Base-by-base conservation (phyloP, 805 yeast species). In the Kodamaea fukazawae region DNA sequence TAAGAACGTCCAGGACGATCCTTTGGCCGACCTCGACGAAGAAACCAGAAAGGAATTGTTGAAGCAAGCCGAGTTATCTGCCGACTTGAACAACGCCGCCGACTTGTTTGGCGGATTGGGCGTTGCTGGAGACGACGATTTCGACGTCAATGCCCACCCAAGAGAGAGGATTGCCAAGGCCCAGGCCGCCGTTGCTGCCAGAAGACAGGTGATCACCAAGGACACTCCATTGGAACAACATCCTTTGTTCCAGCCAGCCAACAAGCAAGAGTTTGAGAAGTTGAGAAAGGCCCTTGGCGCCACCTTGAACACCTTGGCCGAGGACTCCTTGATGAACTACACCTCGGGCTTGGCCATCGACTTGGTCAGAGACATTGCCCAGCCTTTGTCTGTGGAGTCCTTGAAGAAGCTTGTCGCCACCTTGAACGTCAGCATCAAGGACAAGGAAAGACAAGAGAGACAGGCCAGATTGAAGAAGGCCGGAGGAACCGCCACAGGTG, bases 21-120 rank as follows among this genome's bases (percentile, higher is more conserved):
- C 73, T 35, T 51, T 78, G 54, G 85, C 84, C 45, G 68, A 69
- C 12, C 76, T 85, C 29, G 96, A 87, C 60, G 85, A 79, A 48
- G 71, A 70, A 46, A 81, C 91, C n/a, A 75, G 87, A 56, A 77
- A 71, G 51, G 89, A 84, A 56, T 63, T 89, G 62, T 71, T 86
- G 63, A 82, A 73, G 56, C 72, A 83, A 60, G 95, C 93, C 14
- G 96, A 91, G 65, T 55, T 87, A 44, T 82, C 79, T 34, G 77
- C 95, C 18, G 99, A 91, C 67, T 71, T 91, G 61, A 87, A 86
- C 63, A 87, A 86, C 58, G 98, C 99, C 22, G 91, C 96, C 7
- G 95, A 86, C 53, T 71, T 91, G 52, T 88, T 91, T 58, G 96
- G 89, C 23, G 88, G 87, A 11, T 70, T 71, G 49, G 76, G 77